Base-by-base conservation (phyloP, 805 yeast genomes). In the Kuraishia cidri region DNA sequence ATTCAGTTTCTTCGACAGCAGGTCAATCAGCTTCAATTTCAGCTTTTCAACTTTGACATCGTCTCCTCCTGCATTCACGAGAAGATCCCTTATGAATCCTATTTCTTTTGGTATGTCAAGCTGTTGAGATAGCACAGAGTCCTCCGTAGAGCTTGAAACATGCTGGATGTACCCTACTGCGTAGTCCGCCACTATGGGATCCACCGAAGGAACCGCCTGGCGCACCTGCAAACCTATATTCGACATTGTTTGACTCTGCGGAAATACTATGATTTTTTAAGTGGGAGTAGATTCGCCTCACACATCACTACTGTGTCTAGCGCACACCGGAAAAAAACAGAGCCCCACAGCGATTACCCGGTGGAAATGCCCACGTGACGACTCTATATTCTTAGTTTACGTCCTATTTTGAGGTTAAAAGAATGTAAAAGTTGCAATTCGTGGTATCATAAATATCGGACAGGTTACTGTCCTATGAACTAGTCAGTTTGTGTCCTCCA, bases 111-210 rank as follows among this genome's bases (percentile, higher is more conserved):
- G 60, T 28, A 87, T 66, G 50, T 83, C 75, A 29, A 87, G 54
- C 43, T 72, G 78, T 45, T 77, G 81, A 25, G 92, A 79, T 18
- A 76, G 62, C n/a, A 84, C 92, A 20, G 87, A 76, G 54, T 87
- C 95, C 42, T 75, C 79, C 0, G 92, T 85, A 13, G 83, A 66
- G 32, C 64, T 66, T n/a, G 86, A 75, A 13, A 92, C 61, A 59
- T 87, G 88, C 37, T 80, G 79, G 34, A 86, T 80, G 47, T 88
- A 92, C 1, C 98, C 98, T 24, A 80, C 79, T 3, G 95, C 94
- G 52, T 92, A 92, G 40, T 87, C 92, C 1, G 79, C 69, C 13
- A 92, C 95, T 8, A 87, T 75, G 1, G 88, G 79, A 48, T 92
- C 98, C 29, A 92, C 69, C 0, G 81, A 65, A 3, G 95, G 88